Evolutionary conservation across 306 rosid species (phyloP), one percentile per base, ranked within the genome.

Genomic region (Leucaena leucocephala): DNA sequence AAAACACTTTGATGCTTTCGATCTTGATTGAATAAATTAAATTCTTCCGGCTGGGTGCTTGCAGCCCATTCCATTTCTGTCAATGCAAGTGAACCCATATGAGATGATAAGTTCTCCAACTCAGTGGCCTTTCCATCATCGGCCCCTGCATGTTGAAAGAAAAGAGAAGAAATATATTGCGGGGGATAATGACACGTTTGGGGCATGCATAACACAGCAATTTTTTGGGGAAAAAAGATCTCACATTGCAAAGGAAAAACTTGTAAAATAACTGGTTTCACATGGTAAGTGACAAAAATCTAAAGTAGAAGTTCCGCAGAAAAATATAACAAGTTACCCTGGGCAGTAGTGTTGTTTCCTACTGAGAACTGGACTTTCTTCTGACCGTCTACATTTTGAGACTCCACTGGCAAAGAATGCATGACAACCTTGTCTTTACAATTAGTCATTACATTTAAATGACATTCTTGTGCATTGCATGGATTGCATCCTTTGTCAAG

Each of bases 21-120:
- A 36, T 92, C 95, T 34, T 82, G 83, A 64, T 77, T 89, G 74
- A 84, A 75, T 59, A 84, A 88, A 76, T 78, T 73, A 17, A 90
- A 88, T 78, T 86, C 83, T 49, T 89, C 97, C 6, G 72, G 85
- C 66, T 85, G 97, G 80, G 74, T 83, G 82, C 87, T 80, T 16
- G 86, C 81, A 21, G 82, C 75, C 90, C 95, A 93, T 11, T 95
- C 97, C 91, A 91, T 95, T 89, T 92, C 98, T 92, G 97, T 87
- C 87, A 95, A 92, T 78, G 90, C 94, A 92, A 92, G 97, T 87
- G 95, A 95, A 92, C 83, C 79, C 92, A 91, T 82, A 84, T 92
- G 90, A 95, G 97, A 91, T 76, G 89, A 90, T 85, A 95, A 86
- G 87, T 85, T 88, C 81, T 87, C 94, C 92, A 88, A 90, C 67